phyloP scores from a whole-genome alignment of 345 rosid genomes.

The Brassica nigra region DNA sequence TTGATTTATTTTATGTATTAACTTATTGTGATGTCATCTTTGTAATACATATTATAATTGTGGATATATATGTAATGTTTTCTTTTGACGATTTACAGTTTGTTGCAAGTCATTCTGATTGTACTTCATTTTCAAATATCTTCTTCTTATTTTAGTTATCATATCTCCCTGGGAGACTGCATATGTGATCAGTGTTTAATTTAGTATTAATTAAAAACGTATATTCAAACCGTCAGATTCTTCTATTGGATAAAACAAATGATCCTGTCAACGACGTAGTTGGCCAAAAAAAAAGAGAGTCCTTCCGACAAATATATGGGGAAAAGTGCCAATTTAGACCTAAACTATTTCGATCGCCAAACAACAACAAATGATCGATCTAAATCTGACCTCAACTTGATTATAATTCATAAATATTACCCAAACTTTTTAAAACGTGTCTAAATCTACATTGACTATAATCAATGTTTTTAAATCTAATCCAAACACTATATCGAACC shows the following conservation, averaged over 20 bases:
- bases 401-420: too few relatives aligned
- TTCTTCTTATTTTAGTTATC: not conserved
- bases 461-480: too few relatives aligned
- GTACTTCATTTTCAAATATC: not conserved
- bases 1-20: too few relatives aligned
- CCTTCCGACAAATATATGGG: not conserved
- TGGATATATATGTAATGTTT: not conserved
- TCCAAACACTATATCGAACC: too few relatives aligned
- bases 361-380: too few relatives aligned
- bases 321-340: too few relatives aligned
- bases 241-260: not conserved
- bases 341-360: too few relatives aligned
- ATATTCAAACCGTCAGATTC: constrained; percentile 1
- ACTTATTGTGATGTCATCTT: too few relatives aligned
- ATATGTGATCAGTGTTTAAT: not conserved
- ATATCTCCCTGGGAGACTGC: constrained; percentile 2
- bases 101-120: not conserved
- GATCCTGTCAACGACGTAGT: not conserved
- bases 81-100: not conserved
- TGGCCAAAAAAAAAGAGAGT: not conserved
- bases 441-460: too few relatives aligned
- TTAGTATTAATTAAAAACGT: not conserved
- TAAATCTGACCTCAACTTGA: too few relatives aligned
- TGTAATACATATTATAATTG: too few relatives aligned
- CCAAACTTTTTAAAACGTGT: too few relatives aligned